These are phyloP conservation scores for Lanmaoa pseudosensibilis DNA, from an alignment of 768 basidiomycete species.

Conservation along the genomic window DNA sequence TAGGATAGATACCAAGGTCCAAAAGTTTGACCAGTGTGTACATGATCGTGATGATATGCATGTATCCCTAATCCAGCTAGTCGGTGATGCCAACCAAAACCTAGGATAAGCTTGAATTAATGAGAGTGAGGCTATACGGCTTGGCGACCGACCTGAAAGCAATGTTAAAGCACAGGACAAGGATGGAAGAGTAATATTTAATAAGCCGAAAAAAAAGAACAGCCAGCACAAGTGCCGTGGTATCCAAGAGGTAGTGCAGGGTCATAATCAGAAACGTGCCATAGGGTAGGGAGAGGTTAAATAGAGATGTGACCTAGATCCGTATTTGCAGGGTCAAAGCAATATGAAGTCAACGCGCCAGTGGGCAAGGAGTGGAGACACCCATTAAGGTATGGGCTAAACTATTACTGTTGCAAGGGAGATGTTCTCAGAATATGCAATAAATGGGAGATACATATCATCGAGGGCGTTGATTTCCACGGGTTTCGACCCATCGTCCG, in stretches of 20 bases:
- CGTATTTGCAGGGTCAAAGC: slow-evolving; percentile 5
- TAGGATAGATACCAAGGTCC: slow-evolving; percentile 1
- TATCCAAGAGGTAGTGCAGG: slow-evolving; percentile 26
- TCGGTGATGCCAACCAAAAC: slow-evolving; percentile 11
- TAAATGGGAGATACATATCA: slow-evolving; percentile 25
- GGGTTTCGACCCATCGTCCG: neutral
- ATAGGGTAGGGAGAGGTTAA: slow-evolving; percentile 7
- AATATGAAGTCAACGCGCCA: slow-evolving; percentile 3
- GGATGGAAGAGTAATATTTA: neutral
- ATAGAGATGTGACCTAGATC: slow-evolving; percentile 13
- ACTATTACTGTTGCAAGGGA: slow-evolving; percentile 18
- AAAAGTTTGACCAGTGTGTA: slow-evolving; percentile 7
- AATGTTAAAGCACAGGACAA: slow-evolving; percentile 8
- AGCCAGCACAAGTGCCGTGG: slow-evolving; percentile 15
- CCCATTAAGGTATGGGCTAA: slow-evolving; percentile 23
- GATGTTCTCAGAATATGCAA: slow-evolving; percentile 24
- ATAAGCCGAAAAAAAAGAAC: neutral
- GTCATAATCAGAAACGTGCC: slow-evolving; percentile 10
- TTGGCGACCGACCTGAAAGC: slow-evolving; percentile 1
- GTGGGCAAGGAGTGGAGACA: slow-evolving; percentile 11
- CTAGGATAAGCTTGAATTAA: slow-evolving; percentile 6
- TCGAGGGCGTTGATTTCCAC: slow-evolving; percentile 5
- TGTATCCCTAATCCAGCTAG: slow-evolving; percentile 17
- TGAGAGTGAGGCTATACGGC: neutral
- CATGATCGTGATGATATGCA: slow-evolving; percentile 7